Percentiles rank a stretch among this genome's conserved stretches.
These are phyloP conservation scores for Pneumocystis carinii DNA, from an alignment of 1,139 yeast genomes.

Conservation along the genomic window DNA sequence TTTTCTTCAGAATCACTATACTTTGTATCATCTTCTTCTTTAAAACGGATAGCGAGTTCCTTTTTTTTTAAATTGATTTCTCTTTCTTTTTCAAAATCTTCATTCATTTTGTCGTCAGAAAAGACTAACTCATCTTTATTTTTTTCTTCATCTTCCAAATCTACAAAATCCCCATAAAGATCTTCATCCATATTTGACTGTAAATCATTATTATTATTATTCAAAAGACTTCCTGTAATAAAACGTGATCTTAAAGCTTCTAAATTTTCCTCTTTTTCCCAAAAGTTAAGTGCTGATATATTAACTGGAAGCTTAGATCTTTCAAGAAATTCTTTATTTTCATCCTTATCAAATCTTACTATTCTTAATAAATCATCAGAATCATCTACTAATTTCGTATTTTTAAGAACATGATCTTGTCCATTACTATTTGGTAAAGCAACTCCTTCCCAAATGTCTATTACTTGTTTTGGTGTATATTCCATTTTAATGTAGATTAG, in stretches of 20 bases:
- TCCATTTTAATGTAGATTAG: constrained; percentile 3
- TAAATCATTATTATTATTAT: constrained; percentile 17
- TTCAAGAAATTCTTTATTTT: background rate
- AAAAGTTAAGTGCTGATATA: constrained; percentile 1
- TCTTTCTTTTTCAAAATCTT: constrained; percentile 51
- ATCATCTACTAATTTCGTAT: constrained; percentile 36
- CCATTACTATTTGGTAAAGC: constrained; percentile 14
- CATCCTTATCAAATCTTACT: constrained; percentile 22
- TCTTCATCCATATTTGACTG: constrained; percentile 24
- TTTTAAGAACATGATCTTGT: background rate
- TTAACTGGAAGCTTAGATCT: background rate
- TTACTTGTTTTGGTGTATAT: constrained; percentile 18
- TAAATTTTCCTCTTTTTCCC: constrained; percentile 7
- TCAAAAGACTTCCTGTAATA: constrained; percentile 13
- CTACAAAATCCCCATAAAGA: constrained; percentile 67
- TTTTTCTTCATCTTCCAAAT: constrained; percentile 42
- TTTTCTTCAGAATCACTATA: constrained; percentile 60
- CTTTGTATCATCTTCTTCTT: constrained; percentile 65
- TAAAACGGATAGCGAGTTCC: constrained; percentile 72
- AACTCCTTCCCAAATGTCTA: constrained; percentile 34
- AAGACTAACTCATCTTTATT: constrained; percentile 23
- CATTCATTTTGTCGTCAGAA: constrained; percentile 13
- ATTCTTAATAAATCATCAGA: constrained; percentile 57
- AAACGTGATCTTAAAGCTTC: constrained; percentile 13
- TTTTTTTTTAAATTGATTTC: constrained; percentile 73